Evolutionary conservation across 768 basidiomycete genomes (phyloP), one percentile per base, ranked within the genome.

Genomic region (Auriscalpium microsporum): DNA sequence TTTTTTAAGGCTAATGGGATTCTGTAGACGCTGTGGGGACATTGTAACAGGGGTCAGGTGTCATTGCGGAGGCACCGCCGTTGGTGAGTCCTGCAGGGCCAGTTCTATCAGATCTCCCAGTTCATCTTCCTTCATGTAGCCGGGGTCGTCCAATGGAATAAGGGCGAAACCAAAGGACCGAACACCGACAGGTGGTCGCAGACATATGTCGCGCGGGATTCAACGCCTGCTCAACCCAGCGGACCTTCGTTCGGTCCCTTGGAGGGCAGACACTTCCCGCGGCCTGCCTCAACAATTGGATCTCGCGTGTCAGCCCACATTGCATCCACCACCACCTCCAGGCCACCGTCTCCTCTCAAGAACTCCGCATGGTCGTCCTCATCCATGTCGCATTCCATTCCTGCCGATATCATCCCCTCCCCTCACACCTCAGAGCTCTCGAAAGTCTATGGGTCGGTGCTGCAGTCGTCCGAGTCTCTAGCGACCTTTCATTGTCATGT

Each of bases 21-120:
- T 92, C 64, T 93, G 90, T 72, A 79, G 87, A 56, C 77, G 87
- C 66, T 93, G 90, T 65, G 90, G 90, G 55, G 86, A 91, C 59
- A 90, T 93, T 56, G 88, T 91, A 35, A 65, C 75, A 37, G 81
- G 81, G 49, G 69, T 73, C 45, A 85, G 85, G 52, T 91, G 88
- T 69, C 84, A 80, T 69, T 93, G 90, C 68, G 90, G 90, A 60
- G 90, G 90, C 53, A 72, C 75, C 16, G 72, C 86, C 53, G 90
- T 88, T 53, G 89, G 90, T 91, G 65, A 64, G 90, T 75, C 52
- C 52, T 63, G 46, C 44, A 14, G 10, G 42, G 34, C 42, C 36
- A 40, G 28, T 45, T n/a, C 6, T 16, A 37, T 46, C 46, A 38
- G 23, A 14, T 21, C 1, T 8, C 34, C 40, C 47, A 42, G 44